Conservation (phyloP, 345 rosid genomes). For the Lenwebbia sp. region DNA sequence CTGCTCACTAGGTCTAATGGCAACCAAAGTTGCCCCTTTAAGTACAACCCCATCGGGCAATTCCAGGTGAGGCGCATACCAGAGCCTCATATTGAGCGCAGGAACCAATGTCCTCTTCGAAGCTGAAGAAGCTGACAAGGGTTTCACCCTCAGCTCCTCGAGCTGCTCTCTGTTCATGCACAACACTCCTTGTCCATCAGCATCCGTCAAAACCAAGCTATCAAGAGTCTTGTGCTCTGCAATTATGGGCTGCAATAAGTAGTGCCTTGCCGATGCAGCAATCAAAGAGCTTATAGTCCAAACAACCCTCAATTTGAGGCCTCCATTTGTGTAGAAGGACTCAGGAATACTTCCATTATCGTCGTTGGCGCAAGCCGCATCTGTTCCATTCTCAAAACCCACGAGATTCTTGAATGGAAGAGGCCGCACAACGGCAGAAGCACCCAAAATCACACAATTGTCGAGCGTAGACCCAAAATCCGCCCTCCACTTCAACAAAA, state of each 20-base stretch:
- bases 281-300: slow-evolving; percentile 96
- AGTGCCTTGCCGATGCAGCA: slow-evolving; percentile 92
- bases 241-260: slow-evolving; percentile 78
- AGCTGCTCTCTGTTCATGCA: slow-evolving; percentile 88
- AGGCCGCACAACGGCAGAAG: slow-evolving; percentile 42
- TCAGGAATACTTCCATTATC: slow-evolving; percentile 93
- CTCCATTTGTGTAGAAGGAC: slow-evolving; percentile 89
- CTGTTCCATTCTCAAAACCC: slow-evolving; percentile 9
- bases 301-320: slow-evolving; percentile 81
- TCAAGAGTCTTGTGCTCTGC: slow-evolving; percentile 81
- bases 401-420: not conserved
- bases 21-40: slow-evolving; percentile 89
- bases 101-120: slow-evolving; percentile 95
- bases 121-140: slow-evolving; percentile 82
- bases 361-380: slow-evolving; percentile 6
- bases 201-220: slow-evolving; percentile 74
- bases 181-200: slow-evolving; percentile 86
- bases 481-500: slow-evolving; percentile 86
- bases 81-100: slow-evolving; percentile 83
- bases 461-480: slow-evolving; percentile 93
- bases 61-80: slow-evolving; percentile 88
- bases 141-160: slow-evolving; percentile 87
- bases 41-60: slow-evolving; percentile 75
- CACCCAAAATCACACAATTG: slow-evolving; percentile 83
- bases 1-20: slow-evolving; percentile 81